phyloP scores from a whole-genome alignment of 768 basidiomycete species.

The Lactifluus piperatus region DNA sequence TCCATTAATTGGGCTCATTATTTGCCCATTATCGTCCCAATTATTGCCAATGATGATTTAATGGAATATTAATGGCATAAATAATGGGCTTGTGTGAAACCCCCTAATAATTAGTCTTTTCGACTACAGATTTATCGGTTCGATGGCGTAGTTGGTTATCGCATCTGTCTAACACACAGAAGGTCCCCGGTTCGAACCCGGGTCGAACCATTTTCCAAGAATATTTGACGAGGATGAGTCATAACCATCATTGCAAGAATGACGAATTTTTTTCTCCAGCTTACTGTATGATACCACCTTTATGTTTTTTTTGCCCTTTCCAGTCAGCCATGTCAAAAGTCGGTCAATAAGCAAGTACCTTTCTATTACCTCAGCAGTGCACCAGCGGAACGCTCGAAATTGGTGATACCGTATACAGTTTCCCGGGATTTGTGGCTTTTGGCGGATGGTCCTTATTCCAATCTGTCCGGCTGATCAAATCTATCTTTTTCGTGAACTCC shows the following conservation, averaged over 20 bases:
- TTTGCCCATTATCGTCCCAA: too few relatives aligned
- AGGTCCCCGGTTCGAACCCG: conserved; percentile 22
- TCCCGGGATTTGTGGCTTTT: too few relatives aligned
- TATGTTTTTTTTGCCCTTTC: background rate
- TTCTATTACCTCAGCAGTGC: background rate
- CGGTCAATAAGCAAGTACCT: background rate
- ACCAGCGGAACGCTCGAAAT: background rate
- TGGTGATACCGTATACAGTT: background rate
- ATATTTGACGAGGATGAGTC: background rate
- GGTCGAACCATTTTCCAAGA: conserved; percentile 17
- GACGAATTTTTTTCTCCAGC: too few relatives aligned
- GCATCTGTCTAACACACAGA: conserved; percentile 60
- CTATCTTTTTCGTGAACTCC: background rate
- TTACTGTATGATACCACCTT: too few relatives aligned
- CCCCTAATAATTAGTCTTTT: background rate
- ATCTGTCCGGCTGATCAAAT: background rate
- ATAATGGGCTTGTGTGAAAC: too few relatives aligned
- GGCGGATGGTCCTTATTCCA: background rate
- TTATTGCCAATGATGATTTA: too few relatives aligned
- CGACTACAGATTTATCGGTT: conserved; percentile 16
- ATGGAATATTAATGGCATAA: too few relatives aligned
- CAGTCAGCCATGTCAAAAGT: background rate
- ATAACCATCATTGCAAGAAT: too few relatives aligned
- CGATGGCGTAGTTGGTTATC: conserved; percentile 73
- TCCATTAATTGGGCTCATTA: too few relatives aligned